Percentiles rank a stretch among this genome's conserved stretches.
Conservation (phyloP, 805 yeast genomes). For the Starmerella bombi region DNA sequence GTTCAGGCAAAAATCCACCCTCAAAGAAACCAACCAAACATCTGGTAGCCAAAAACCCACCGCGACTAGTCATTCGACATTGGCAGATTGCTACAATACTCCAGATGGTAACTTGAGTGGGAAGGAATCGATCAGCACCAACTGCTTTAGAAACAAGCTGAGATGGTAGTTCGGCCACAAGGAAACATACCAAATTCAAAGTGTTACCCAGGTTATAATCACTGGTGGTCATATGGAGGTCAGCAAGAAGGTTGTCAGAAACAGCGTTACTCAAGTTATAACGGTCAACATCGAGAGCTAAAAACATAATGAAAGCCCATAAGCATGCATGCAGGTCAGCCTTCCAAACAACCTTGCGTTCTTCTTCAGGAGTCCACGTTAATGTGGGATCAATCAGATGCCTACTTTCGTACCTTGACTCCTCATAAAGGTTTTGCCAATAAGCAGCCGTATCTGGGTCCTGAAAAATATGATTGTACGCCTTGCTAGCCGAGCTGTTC, state of each 20-base stretch:
- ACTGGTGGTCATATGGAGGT: conserved; percentile 35
- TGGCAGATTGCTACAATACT: conserved; percentile 43
- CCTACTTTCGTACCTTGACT: conserved; percentile 41
- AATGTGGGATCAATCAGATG: conserved; percentile 44
- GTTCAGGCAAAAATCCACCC: conserved; percentile 60
- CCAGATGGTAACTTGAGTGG: conserved; percentile 47
- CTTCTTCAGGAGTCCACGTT: conserved; percentile 43
- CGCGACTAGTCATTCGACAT: conserved; percentile 32
- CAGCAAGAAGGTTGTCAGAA: conserved; percentile 42
- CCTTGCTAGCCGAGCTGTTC: conserved; percentile 2
- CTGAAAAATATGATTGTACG: conserved; percentile 27
- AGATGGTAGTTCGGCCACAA: conserved; percentile 55
- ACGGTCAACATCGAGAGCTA: conserved; percentile 47
- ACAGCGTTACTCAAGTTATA: conserved; percentile 45
- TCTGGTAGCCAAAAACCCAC: conserved; percentile 37
- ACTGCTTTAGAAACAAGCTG: conserved; percentile 49
- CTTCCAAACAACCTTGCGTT: conserved; percentile 36
- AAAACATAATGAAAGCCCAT: conserved; percentile 47
- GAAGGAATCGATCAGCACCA: conserved; percentile 56
- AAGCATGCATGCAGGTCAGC: conserved; percentile 44
- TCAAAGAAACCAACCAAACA: conserved; percentile 43
- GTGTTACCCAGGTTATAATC: conserved; percentile 51
- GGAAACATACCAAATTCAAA: conserved; percentile 40
- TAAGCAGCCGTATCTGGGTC: conserved; percentile 38
- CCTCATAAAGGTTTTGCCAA: conserved; percentile 36